These are phyloP conservation scores for Eucalyptus sideroxylon DNA, from an alignment of 345 rosid species.

Conservation along the genomic window DNA sequence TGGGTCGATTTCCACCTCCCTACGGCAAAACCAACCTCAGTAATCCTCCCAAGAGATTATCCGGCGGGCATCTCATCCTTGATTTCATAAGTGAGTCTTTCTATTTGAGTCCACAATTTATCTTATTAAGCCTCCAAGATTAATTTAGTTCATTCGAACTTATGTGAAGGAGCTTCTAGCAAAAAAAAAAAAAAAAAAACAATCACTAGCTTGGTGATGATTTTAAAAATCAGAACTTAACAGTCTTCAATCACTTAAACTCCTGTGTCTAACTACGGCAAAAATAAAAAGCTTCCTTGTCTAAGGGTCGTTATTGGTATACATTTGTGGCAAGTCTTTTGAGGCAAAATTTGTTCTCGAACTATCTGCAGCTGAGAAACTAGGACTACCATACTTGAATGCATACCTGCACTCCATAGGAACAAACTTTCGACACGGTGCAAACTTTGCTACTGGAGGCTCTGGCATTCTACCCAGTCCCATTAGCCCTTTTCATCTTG, in stretches of 20 bases:
- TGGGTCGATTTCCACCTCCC: slow-evolving; percentile 20
- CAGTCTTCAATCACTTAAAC: neutral
- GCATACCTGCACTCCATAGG: slow-evolving; percentile 50
- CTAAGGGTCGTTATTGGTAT: neutral
- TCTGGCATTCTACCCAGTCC: slow-evolving; percentile 43
- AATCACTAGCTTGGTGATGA: neutral
- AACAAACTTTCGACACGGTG: slow-evolving; percentile 36
- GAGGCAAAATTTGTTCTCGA: neutral
- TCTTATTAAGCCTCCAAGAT: neutral
- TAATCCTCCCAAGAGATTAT: slow-evolving; percentile 43
- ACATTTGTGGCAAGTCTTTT: neutral
- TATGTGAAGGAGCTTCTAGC: neutral
- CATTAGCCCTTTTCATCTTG: slow-evolving; percentile 52
- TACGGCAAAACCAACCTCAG: slow-evolving; percentile 41
- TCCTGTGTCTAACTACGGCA: neutral
- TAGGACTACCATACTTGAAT: slow-evolving; percentile 42
- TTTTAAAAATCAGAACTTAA: neutral
- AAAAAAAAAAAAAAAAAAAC: neutral
- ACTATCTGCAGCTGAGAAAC: slow-evolving; percentile 34
- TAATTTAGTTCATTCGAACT: neutral
- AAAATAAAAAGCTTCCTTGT: neutral
- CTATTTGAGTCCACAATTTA: neutral
- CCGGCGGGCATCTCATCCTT: slow-evolving; percentile 58
- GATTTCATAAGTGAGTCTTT: slow-evolving; percentile 42
- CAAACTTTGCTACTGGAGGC: slow-evolving; percentile 60